Evolutionary conservation across 2,329 filamentous ascomycete species (phyloP).

Genomic region (Apiospora koreana): DNA sequence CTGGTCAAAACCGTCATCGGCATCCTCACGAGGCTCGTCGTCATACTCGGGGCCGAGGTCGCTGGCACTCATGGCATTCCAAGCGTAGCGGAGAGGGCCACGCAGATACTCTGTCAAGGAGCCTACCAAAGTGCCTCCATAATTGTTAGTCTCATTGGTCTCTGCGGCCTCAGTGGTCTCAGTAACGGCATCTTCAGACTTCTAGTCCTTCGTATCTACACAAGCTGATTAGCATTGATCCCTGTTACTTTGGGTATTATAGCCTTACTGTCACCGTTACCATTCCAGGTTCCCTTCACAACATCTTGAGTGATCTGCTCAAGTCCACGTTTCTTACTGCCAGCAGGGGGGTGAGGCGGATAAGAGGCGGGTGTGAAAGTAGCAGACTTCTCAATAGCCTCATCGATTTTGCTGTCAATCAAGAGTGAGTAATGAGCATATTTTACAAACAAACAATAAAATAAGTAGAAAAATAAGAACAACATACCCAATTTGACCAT

Average conservation of each 20-base stretch:
- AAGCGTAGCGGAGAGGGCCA: not conserved
- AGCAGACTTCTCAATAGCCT: not conserved
- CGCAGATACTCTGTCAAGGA: not conserved
- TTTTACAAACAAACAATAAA: not conserved
- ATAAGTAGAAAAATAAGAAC: not conserved
- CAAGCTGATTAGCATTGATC: not conserved
- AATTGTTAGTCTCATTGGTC: not conserved
- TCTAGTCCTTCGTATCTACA: not conserved
- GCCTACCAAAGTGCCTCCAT: not conserved
- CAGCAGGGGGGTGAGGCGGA: not conserved
- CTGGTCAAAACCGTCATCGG: not conserved
- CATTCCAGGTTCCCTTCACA: not conserved
- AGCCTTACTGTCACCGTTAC: not conserved
- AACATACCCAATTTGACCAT: constrained; percentile 65
- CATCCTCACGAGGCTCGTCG: not conserved
- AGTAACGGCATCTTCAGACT: not conserved
- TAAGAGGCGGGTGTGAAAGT: not conserved
- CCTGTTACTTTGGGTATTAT: not conserved
- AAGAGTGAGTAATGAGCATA: not conserved
- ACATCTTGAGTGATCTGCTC: constrained; percentile 4
- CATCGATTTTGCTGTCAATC: not conserved
- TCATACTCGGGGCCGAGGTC: not conserved
- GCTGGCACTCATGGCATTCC: not conserved
- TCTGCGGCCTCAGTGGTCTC: not conserved
- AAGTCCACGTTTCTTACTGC: not conserved